phyloP scores from a whole-genome alignment of 2,329 filamentous ascomycete genomes.

The Tolypocladium capitatum region DNA sequence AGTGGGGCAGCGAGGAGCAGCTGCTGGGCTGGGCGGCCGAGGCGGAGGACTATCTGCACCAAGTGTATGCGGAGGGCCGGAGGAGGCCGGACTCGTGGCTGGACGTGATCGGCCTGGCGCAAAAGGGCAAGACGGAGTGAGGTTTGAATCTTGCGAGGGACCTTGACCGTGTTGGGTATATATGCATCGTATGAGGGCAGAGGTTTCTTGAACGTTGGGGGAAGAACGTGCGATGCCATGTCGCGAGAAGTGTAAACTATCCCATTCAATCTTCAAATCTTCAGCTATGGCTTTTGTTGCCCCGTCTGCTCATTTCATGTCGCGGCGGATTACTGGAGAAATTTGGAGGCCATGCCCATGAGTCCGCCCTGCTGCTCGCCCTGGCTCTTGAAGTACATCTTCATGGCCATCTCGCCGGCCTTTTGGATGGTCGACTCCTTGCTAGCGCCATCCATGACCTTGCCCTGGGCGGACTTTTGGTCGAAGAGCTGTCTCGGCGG shows the following conservation, averaged over 20 bases:
- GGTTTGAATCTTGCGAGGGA: not conserved
- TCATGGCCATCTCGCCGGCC: slow-evolving; percentile 75
- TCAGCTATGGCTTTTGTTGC: not conserved
- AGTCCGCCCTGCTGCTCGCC: slow-evolving; percentile 31
- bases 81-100: slow-evolving; percentile 41
- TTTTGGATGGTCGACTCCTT: slow-evolving; percentile 71
- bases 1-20: slow-evolving; percentile 54
- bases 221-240: not conserved
- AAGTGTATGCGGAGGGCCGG: slow-evolving; percentile 33
- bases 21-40: slow-evolving; percentile 47
- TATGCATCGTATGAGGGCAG: too few species aligned
- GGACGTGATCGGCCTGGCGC: slow-evolving; percentile 33
- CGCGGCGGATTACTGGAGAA: slow-evolving; percentile 14
- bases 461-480: slow-evolving; percentile 39
- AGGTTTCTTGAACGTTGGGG: too few species aligned
- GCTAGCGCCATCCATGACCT: slow-evolving; percentile 43
- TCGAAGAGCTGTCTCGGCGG: slow-evolving; percentile 39
- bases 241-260: not conserved
- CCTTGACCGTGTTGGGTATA: not conserved
- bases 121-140: slow-evolving; percentile 2
- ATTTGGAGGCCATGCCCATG: slow-evolving; percentile 33
- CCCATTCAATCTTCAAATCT: too few species aligned
- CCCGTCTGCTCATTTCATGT: not conserved
- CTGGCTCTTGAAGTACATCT: slow-evolving; percentile 81
- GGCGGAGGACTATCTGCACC: slow-evolving; percentile 41